Evolutionary conservation across 495 filamentous ascomycete genomes (phyloP).

Genomic region (Annulohypoxylon moriforme): DNA sequence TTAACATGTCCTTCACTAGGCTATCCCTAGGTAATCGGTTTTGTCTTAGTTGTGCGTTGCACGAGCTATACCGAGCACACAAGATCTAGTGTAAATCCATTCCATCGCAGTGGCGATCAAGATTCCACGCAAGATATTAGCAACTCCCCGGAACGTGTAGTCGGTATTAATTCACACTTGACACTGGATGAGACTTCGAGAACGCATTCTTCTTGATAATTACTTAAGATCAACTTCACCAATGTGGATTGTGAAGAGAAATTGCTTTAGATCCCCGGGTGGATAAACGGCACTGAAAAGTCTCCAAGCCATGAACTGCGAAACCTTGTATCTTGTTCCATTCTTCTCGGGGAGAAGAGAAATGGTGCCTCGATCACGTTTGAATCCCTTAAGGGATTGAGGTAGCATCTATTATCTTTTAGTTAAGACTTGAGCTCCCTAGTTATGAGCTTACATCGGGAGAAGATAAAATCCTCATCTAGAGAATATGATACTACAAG

Average conservation of each 20-base stretch:
- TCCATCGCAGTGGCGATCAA: conserved; percentile 23
- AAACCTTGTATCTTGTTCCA: not conserved
- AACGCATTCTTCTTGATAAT: conserved; percentile 9
- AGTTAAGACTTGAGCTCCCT: conserved; percentile 9
- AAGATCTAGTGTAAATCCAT: conserved; percentile 22
- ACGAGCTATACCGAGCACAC: conserved; percentile 10
- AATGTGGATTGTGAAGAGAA: conserved; percentile 8
- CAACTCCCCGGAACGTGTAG: not conserved
- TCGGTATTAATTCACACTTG: not conserved
- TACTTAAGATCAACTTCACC: not conserved
- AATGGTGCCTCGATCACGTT: no score
- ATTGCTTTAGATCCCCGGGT: not conserved
- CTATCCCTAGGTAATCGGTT: conserved; percentile 16
- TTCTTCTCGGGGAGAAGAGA: not conserved
- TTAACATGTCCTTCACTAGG: not conserved
- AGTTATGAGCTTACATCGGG: not conserved
- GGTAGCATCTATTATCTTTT: not conserved
- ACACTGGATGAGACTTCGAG: not conserved
- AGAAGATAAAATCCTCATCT: not conserved
- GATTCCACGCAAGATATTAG: conserved; percentile 11
- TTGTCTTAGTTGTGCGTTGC: conserved; percentile 14
- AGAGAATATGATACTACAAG: not conserved
- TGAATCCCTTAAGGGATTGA: not conserved
- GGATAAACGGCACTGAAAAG: not conserved
- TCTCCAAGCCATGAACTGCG: not conserved